A percentile compares a stretch with the other conserved stretches of the same genome.
Conservation (phyloP, 1,284 basidiomycete species). For the Coniferiporia weirii region DNA sequence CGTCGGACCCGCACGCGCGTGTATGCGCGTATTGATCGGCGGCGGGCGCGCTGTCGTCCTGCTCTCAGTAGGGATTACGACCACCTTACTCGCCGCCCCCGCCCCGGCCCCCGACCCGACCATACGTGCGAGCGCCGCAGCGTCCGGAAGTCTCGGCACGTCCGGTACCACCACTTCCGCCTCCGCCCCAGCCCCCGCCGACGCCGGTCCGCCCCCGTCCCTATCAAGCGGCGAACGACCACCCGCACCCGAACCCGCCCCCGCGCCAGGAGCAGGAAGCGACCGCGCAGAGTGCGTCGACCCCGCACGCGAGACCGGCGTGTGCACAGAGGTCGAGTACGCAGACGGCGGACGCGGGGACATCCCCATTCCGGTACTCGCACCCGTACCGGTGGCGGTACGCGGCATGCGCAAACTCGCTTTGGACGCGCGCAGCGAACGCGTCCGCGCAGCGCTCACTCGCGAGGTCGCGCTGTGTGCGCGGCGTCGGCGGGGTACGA, state of each 20-base stretch:
- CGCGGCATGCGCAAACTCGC: conserved; percentile 50
- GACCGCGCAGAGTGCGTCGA: conserved; percentile 6
- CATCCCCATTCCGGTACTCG: neutral
- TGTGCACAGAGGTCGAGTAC: conserved; percentile 6
- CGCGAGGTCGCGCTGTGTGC: conserved; percentile 34
- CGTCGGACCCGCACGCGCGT: neutral
- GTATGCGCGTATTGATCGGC: conserved; percentile 1
- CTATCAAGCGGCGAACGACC: no score
- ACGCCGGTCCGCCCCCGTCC: no score
- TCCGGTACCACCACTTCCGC: neutral
- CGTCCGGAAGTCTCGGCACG: conserved; percentile 14
- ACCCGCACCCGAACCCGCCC: neutral
- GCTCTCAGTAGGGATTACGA: no score
- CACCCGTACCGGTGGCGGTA: neutral
- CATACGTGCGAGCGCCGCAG: conserved; percentile 9
- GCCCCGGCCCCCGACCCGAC: no score
- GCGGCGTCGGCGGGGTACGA: conserved; percentile 25
- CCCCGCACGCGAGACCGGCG: neutral
- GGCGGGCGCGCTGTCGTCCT: no score
- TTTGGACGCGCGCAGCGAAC: conserved; percentile 53
- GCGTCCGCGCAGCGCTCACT: conserved; percentile 53
- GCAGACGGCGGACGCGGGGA: conserved; percentile 11
- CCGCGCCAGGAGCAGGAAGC: neutral
- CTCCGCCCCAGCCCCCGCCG: no score
- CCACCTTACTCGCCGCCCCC: no score